These are phyloP conservation scores for Chalara sp. DNA, from an alignment of 2,329 filamentous ascomycete genomes.

Conservation along the genomic window DNA sequence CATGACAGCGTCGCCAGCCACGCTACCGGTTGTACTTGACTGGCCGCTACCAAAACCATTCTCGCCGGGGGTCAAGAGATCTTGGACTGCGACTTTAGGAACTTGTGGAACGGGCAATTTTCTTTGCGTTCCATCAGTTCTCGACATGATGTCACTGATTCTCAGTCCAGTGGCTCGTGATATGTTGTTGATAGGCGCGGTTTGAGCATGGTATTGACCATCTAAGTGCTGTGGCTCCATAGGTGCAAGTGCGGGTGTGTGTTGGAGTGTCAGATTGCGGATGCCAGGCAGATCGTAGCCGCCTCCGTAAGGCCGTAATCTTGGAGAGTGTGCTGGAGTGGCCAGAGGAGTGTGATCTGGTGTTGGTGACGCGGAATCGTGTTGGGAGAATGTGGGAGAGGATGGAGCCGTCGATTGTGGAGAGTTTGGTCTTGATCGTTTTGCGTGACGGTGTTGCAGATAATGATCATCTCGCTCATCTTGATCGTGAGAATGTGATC, in stretches of 20 bases:
- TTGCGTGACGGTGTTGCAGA: slow-evolving; percentile 62
- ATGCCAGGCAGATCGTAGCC: slow-evolving; percentile 83
- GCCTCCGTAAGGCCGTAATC: slow-evolving; percentile 65
- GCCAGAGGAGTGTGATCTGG: slow-evolving; percentile 98
- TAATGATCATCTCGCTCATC: slow-evolving; percentile 66
- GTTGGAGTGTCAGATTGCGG: slow-evolving; percentile 62
- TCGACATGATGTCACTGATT: slow-evolving; percentile 88
- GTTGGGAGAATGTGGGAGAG: slow-evolving; percentile 82
- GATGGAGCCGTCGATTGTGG: slow-evolving; percentile 94
- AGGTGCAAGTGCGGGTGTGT: slow-evolving; percentile 59
- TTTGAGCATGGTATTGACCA: slow-evolving; percentile 38
- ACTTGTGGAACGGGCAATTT: slow-evolving; percentile 88
- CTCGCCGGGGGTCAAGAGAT: slow-evolving; percentile 63
- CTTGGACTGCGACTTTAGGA: slow-evolving; percentile 83
- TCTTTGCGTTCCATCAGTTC: slow-evolving; percentile 77
- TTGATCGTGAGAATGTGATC: slow-evolving; percentile 70
- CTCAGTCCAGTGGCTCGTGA: slow-evolving; percentile 59
- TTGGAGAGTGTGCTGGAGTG: slow-evolving; percentile 90
- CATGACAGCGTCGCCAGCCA: slow-evolving; percentile 65
- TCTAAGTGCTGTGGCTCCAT: slow-evolving; percentile 47
- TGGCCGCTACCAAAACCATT: slow-evolving; percentile 60
- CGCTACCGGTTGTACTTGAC: slow-evolving; percentile 70
- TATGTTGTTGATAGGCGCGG: slow-evolving; percentile 30
- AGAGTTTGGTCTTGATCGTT: slow-evolving; percentile 87
- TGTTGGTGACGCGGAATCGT: slow-evolving; percentile 90